Conservation (phyloP, 106 monocot species). For the Phalaenopsis equestris region DNA sequence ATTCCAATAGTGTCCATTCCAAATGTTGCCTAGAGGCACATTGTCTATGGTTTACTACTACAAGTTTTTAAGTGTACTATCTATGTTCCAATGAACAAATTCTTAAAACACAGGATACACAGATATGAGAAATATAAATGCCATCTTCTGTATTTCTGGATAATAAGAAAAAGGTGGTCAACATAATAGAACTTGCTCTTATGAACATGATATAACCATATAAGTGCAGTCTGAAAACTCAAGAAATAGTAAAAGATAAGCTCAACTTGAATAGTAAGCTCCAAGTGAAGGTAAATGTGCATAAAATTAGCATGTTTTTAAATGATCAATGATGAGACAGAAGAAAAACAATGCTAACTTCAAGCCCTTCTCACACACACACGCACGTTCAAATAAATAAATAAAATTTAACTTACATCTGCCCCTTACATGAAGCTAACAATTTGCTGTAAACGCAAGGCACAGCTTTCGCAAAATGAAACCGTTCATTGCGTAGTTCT, state of each 20-base stretch:
- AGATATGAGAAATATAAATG: neutral
- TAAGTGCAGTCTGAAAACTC: neutral
- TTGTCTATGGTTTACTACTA: too few relatives aligned
- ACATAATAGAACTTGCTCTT: neutral
- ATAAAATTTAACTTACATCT: slow-evolving; percentile 70
- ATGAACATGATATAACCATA: neutral
- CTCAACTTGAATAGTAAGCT: neutral
- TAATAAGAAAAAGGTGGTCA: neutral
- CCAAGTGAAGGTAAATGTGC: neutral
- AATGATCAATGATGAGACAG: neutral
- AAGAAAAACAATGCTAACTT: neutral
- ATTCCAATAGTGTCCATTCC: too few relatives aligned
- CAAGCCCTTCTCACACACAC: neutral
- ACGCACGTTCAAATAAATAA: neutral
- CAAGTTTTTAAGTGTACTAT: too few relatives aligned
- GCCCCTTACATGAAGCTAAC: slow-evolving; percentile 91
- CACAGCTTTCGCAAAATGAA: slow-evolving; percentile 57
- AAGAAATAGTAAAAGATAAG: neutral
- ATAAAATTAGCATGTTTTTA: neutral
- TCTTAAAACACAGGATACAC: neutral
- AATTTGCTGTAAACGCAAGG: slow-evolving; percentile 73
- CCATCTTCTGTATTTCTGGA: neutral
- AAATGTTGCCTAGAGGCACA: too few relatives aligned
- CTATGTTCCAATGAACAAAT: neutral
- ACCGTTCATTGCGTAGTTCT: slow-evolving; percentile 66